Percentiles rank a stretch among this genome's conserved stretches.
These are phyloP conservation scores for Exophiala phaeomuriformis DNA, from an alignment of 2,329 filamentous ascomycete genomes.

Conservation along the genomic window DNA sequence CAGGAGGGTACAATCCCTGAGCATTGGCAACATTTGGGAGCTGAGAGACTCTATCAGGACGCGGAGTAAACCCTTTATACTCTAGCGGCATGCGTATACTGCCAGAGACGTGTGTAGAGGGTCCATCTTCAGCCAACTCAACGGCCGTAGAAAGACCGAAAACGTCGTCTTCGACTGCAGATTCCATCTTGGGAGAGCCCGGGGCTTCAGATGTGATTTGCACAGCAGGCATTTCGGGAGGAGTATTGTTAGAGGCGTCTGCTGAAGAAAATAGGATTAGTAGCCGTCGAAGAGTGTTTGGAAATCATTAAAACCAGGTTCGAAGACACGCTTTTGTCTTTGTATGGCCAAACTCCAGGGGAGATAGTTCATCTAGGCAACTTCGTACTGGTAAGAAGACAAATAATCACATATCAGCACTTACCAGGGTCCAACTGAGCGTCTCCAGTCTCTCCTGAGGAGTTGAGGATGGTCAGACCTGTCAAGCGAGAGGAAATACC, in stretches of 20 bases:
- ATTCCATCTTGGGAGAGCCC: neutral
- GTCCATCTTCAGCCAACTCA: neutral
- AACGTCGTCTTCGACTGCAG: conserved; percentile 13
- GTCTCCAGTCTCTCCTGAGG: neutral
- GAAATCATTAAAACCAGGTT: too few relatives aligned
- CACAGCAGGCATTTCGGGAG: neutral
- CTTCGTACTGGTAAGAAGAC: neutral
- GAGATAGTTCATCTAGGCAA: neutral
- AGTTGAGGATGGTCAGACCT: neutral
- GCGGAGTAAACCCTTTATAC: conserved; percentile 16
- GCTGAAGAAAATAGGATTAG: neutral
- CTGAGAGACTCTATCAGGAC: conserved; percentile 29
- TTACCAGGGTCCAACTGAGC: neutral
- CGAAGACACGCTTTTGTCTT: too few relatives aligned
- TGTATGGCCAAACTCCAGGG: too few relatives aligned
- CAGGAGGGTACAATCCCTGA: conserved; percentile 34
- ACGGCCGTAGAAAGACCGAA: conserved; percentile 2
- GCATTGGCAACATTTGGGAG: conserved; percentile 31
- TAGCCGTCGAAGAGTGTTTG: neutral
- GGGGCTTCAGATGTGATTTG: neutral
- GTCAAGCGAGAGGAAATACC: neutral
- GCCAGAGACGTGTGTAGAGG: neutral
- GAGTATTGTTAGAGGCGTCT: neutral
- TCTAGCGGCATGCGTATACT: conserved; percentile 1
- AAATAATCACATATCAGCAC: neutral